Conservation (phyloP, 169 alveolate genomes). For the Blepharisma undulans region DNA sequence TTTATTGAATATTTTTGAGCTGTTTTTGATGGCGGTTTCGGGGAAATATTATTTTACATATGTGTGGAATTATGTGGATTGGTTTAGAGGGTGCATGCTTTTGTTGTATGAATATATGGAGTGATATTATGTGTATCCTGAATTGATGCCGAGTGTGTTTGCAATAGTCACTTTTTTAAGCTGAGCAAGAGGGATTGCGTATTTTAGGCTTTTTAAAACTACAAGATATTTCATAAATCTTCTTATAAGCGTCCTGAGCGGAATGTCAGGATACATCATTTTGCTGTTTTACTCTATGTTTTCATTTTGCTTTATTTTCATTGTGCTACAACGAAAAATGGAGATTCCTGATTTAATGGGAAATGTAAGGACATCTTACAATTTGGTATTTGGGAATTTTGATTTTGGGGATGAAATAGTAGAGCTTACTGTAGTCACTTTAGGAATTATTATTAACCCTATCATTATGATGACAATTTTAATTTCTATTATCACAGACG, state of each 20-base stretch:
- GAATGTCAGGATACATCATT: not conserved
- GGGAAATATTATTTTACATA: not conserved
- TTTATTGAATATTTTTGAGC: not conserved
- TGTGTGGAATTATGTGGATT: not conserved
- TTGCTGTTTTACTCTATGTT: not conserved
- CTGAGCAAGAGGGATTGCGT: conserved; percentile 11
- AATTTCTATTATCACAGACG: not conserved
- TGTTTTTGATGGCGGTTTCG: not conserved
- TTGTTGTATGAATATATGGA: not conserved
- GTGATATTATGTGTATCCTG: not conserved
- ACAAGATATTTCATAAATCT: not conserved
- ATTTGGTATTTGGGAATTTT: not conserved
- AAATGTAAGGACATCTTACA: not conserved
- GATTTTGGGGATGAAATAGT: not conserved
- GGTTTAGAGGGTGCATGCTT: not conserved
- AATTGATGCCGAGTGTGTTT: not conserved
- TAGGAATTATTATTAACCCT: not conserved
- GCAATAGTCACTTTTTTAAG: conserved; percentile 4
- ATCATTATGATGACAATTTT: not conserved
- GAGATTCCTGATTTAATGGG: not conserved
- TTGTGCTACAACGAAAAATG: not conserved
- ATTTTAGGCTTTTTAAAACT: not conserved
- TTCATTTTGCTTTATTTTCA: not conserved
- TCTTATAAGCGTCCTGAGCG: not conserved
- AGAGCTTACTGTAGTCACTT: not conserved